These are phyloP conservation scores for Lipomyces chichibuensis DNA, from an alignment of 805 yeast species.

Conservation along the genomic window DNA sequence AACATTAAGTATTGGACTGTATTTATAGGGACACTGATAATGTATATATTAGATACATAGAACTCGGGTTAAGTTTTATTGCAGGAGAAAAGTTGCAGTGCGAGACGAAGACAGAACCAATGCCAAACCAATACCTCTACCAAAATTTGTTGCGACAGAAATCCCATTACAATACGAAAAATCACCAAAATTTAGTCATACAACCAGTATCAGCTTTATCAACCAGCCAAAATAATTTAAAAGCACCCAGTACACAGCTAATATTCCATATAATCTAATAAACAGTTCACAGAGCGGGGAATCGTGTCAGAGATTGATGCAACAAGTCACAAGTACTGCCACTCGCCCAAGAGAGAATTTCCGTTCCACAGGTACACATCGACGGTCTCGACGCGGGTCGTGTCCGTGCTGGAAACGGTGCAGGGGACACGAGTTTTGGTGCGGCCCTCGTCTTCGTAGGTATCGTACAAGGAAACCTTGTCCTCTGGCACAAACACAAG, in stretches of 20 bases:
- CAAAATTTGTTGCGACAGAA: background rate
- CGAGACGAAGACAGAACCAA: background rate
- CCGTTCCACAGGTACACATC: slow-evolving; percentile 29
- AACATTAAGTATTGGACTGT: background rate
- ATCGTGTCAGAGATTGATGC: background rate
- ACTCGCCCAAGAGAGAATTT: slow-evolving; percentile 28
- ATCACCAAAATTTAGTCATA: background rate
- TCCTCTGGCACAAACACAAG: slow-evolving; percentile 6
- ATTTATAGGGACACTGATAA: background rate
- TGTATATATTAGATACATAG: background rate
- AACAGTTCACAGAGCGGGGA: background rate
- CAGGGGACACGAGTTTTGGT: slow-evolving; percentile 18
- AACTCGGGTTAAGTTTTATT: background rate
- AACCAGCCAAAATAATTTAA: background rate
- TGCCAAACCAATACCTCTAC: background rate
- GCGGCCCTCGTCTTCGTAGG: slow-evolving; percentile 28
- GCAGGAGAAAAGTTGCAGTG: background rate
- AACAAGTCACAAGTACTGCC: slow-evolving; percentile 6
- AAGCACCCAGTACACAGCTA: background rate
- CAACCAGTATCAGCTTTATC: background rate
- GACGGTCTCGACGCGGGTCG: background rate
- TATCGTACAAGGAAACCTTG: slow-evolving; percentile 12
- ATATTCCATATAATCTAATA: background rate
- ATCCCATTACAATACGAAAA: background rate
- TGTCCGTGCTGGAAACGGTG: background rate